Percentiles rank a stretch among this genome's conserved stretches.
These are phyloP conservation scores for Chlorencoelia australis DNA, from an alignment of 2,329 filamentous ascomycete genomes.

Conservation along the genomic window DNA sequence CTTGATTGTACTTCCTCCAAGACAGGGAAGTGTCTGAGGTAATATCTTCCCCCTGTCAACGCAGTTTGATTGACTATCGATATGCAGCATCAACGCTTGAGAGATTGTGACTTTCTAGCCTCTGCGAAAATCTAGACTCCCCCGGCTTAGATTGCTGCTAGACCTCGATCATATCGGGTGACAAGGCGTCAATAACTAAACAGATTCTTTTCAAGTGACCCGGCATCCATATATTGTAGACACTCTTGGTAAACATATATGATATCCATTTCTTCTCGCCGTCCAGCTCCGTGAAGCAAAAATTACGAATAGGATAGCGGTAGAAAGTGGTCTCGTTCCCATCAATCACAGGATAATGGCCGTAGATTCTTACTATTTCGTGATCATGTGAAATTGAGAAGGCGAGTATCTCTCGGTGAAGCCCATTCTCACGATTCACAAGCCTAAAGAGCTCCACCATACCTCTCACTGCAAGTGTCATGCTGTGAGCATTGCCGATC, in stretches of 20 bases:
- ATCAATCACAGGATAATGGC: neutral
- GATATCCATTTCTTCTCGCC: neutral
- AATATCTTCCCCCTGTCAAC: too few species aligned
- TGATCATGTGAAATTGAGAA: constrained; percentile 1
- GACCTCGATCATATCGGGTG: neutral
- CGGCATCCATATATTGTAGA: neutral
- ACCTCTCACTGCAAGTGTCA: neutral
- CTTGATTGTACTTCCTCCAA: neutral
- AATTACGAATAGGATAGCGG: neutral
- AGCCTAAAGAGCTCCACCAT: neutral
- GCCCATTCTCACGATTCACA: neutral
- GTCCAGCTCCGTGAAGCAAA: neutral
- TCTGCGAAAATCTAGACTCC: neutral
- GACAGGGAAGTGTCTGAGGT: too few species aligned
- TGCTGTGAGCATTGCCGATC: constrained; percentile 28
- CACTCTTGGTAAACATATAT: neutral
- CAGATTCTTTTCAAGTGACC: neutral
- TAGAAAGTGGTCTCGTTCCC: neutral
- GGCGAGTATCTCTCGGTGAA: neutral
- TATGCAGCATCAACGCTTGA: neutral
- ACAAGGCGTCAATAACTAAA: neutral
- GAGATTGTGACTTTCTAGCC: neutral
- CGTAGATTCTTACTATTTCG: neutral
- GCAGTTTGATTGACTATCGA: too few species aligned
- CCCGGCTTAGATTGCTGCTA: neutral